Percentiles rank a stretch among this genome's conserved stretches.
phyloP scores from a whole-genome alignment of 1,284 basidiomycete species.

The Puccinia novopanici region DNA sequence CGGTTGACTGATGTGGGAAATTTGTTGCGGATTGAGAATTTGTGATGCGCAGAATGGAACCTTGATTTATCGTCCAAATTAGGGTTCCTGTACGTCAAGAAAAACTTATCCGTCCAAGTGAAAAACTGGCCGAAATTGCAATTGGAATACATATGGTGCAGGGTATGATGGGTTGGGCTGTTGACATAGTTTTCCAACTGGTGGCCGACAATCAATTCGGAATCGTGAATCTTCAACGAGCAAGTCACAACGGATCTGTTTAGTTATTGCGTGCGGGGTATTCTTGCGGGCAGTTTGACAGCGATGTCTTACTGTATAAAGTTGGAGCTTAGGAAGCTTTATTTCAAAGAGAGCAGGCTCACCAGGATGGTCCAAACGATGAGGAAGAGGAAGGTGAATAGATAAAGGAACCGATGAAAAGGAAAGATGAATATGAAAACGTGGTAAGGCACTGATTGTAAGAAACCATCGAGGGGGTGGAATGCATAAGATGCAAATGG shows the following conservation, averaged over 20 bases:
- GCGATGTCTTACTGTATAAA: background rate
- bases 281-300: background rate
- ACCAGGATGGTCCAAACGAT: slow-evolving; percentile 90
- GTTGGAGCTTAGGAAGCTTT: background rate
- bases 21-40: background rate
- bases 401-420: slow-evolving; percentile 78
- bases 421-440: slow-evolving; percentile 89
- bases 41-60: background rate
- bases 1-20: background rate
- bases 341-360: slow-evolving; percentile 50
- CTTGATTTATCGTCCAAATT: slow-evolving; percentile 53
- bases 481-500: slow-evolving; percentile 96
- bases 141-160: slow-evolving; percentile 94
- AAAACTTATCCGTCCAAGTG: slow-evolving; percentile 84
- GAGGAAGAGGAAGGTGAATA: slow-evolving; percentile 80
- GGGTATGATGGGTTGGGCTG: slow-evolving; percentile 93
- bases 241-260: background rate
- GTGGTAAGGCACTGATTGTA: slow-evolving; percentile 93
- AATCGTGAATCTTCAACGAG: slow-evolving; percentile 80
- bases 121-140: slow-evolving; percentile 94
- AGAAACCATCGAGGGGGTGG: slow-evolving; percentile 91
- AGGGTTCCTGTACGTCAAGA: slow-evolving; percentile 84
- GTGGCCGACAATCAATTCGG: slow-evolving; percentile 98
- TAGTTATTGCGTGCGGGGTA: no score
- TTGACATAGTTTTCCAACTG: slow-evolving; percentile 88